A percentile compares a stretch with the other conserved stretches of the same genome.
Evolutionary conservation across 2,329 filamentous ascomycete genomes (phyloP).

Genomic region (Fusarium incarnatum): DNA sequence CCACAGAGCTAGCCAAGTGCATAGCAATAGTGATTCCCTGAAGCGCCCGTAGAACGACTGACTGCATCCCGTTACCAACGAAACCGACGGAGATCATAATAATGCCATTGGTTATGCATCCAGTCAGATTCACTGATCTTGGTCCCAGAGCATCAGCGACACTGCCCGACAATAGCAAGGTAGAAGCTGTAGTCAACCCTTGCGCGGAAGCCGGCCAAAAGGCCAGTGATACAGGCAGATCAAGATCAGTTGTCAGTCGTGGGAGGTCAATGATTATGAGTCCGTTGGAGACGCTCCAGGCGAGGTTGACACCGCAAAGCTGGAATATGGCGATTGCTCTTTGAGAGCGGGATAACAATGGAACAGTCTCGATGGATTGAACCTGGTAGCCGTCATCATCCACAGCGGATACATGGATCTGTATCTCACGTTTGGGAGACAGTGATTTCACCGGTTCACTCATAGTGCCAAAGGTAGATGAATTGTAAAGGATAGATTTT

Average conservation of each 20-base stretch:
- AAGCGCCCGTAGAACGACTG: slow-evolving; percentile 53
- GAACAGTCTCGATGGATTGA: background rate
- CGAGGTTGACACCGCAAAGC: slow-evolving; percentile 37
- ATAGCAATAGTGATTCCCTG: slow-evolving; percentile 53
- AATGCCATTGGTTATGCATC: no score
- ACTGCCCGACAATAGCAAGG: slow-evolving; percentile 52
- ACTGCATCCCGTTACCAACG: slow-evolving; percentile 25
- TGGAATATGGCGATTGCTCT: background rate
- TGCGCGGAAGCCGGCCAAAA: slow-evolving; percentile 55
- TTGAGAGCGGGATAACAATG: background rate
- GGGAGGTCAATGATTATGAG: slow-evolving; percentile 55
- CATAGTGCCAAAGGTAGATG: no score
- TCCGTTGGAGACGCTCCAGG: slow-evolving; percentile 36
- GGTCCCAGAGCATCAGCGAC: no score
- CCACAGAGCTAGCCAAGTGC: slow-evolving; percentile 51
- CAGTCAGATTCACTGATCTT: no score
- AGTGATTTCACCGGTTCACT: background rate
- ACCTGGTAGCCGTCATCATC: background rate
- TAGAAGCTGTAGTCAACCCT: slow-evolving; percentile 51
- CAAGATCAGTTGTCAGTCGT: slow-evolving; percentile 53
- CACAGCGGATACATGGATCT: background rate
- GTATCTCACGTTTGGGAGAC: background rate
- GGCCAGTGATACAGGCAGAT: slow-evolving; percentile 48
- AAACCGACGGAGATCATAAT: no score
- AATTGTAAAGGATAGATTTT: no score